Percentiles rank a stretch among this genome's conserved stretches.
phyloP scores from a whole-genome alignment of 2,329 filamentous ascomycete species.

The Apiospora hydei region DNA sequence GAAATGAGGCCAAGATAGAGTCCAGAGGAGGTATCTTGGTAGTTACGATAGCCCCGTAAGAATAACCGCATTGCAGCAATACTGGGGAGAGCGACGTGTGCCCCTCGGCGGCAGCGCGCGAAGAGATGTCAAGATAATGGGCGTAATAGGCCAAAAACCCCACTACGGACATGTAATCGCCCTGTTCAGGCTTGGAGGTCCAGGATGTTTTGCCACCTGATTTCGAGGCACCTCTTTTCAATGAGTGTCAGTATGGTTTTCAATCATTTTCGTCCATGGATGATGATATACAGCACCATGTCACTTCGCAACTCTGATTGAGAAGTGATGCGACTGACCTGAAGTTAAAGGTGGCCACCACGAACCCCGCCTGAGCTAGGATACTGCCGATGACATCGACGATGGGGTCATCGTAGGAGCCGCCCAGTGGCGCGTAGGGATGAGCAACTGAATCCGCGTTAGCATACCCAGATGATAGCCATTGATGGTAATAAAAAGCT shows the following conservation, averaged over 20 bases:
- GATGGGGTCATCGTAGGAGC: conserved; percentile 82
- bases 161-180: conserved; percentile 84
- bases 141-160: conserved; percentile 82
- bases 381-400: conserved; percentile 71
- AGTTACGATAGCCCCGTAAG: conserved; percentile 87
- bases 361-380: conserved; percentile 72
- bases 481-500: not conserved
- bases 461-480: conserved; percentile 32
- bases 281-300: not conserved
- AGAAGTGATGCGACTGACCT: conserved; percentile 59
- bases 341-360: conserved; percentile 93
- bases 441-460: conserved; percentile 74
- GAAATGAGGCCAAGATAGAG: conserved; percentile 67
- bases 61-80: conserved; percentile 80
- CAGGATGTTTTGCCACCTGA: conserved; percentile 85
- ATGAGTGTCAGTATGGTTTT: not conserved
- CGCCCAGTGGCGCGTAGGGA: conserved; percentile 89
- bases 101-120: conserved; percentile 17
- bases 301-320: not conserved
- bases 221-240: conserved; percentile 72
- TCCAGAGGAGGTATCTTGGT: conserved; percentile 71
- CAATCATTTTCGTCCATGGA: not conserved
- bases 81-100: conserved; percentile 38
- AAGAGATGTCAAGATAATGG: conserved; percentile 58
- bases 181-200: conserved; percentile 81